These are phyloP conservation scores for Annulohypoxylon moriforme DNA, from an alignment of 495 filamentous ascomycete genomes.

Conservation along the genomic window DNA sequence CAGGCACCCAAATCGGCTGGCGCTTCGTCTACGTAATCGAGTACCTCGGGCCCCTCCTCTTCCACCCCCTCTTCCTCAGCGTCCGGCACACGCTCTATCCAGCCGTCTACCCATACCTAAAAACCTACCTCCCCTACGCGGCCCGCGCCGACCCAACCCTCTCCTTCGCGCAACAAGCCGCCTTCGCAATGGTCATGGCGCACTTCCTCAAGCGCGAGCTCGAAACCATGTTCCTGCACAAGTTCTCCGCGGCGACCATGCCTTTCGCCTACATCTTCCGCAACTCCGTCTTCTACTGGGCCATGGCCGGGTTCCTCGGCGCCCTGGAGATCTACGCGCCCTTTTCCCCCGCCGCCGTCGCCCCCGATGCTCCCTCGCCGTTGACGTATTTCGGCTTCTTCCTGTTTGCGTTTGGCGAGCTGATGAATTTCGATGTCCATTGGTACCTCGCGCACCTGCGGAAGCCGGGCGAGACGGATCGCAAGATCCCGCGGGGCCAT, in stretches of 20 bases:
- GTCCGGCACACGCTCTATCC: conserved; percentile 80
- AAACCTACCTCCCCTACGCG: conserved; percentile 48
- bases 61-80: conserved; percentile 78
- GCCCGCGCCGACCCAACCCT: conserved; percentile 50
- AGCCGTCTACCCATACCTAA: conserved; percentile 62
- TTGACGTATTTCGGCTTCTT: conserved; percentile 69
- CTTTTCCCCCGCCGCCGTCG: conserved; percentile 68
- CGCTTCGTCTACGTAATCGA: conserved; percentile 94
- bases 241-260: conserved; percentile 95
- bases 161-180: conserved; percentile 74
- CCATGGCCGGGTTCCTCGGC: conserved; percentile 82
- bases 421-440: conserved; percentile 83
- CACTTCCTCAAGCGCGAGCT: conserved; percentile 97
- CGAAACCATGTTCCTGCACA: conserved; percentile 94
- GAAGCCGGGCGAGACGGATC: conserved; percentile 80
- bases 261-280: conserved; percentile 88
- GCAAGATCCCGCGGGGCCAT: conserved; percentile 86
- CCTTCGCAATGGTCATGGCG: conserved; percentile 74
- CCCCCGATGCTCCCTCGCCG: conserved; percentile 55
- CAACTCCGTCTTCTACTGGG: conserved; percentile 92
- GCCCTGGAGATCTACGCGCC: conserved; percentile 88
- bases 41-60: conserved; percentile 92
- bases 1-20: conserved; percentile 93
- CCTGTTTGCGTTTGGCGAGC: conserved; percentile 79
- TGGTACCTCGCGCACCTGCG: conserved; percentile 78